Evolutionary conservation across 371 early-diverging fungal genomes (phyloP).

Genomic region (Syncephalis fuscata): DNA sequence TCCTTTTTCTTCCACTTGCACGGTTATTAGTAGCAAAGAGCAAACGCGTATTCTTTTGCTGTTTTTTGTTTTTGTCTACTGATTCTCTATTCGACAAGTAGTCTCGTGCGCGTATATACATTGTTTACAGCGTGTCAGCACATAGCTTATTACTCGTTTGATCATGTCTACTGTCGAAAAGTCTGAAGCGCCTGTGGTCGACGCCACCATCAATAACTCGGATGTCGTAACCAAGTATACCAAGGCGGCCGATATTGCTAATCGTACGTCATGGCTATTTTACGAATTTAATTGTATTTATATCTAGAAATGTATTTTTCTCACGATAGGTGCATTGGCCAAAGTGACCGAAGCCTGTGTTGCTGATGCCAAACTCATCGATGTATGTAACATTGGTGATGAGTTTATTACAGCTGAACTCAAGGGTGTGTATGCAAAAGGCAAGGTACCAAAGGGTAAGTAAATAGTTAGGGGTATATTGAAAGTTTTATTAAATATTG

Average conservation of each 20-base stretch:
- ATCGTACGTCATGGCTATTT: too few species aligned
- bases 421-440: constrained; percentile 38
- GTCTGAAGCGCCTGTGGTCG: not conserved
- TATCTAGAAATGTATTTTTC: not conserved
- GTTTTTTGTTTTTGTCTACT: too few species aligned
- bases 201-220: constrained; percentile 24
- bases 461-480: not conserved
- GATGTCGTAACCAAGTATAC: constrained; percentile 75
- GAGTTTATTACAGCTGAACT: constrained; percentile 41
- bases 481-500: too few species aligned
- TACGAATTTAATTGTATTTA: not conserved
- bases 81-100: too few species aligned
- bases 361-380: constrained; percentile 54
- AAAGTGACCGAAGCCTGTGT: constrained; percentile 48
- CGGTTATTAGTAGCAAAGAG: too few species aligned
- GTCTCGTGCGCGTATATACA: too few species aligned
- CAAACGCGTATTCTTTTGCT: too few species aligned
- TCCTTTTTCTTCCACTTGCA: too few species aligned
- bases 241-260: constrained; percentile 70
- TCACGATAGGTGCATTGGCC: constrained; percentile 36
- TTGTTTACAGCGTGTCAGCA: too few species aligned
- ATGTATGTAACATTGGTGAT: constrained; percentile 74
- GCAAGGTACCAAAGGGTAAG: constrained; percentile 46
- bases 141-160: too few species aligned
- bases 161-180: not conserved